Evolutionary conservation across 78 protist species (phyloP), one percentile per base, ranked within the genome.

Genomic region (Capsaspora owczarzaki): DNA sequence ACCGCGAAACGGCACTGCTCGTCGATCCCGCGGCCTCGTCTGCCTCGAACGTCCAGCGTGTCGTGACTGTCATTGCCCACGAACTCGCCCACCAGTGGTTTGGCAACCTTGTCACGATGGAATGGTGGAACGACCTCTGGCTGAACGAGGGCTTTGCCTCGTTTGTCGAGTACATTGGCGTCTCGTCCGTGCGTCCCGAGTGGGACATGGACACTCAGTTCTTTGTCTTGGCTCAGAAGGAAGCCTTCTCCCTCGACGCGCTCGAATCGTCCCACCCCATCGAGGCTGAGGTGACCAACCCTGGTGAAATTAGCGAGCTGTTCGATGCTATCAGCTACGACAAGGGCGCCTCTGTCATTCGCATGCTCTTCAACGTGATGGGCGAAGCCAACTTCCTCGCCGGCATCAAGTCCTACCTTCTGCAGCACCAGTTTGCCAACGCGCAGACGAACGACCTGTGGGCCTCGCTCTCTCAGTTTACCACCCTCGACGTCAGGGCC

Each of bases 101-200:
- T 76, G 98, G 98, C 46, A 95, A 95, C 69, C 87, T 93, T 60
- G 94, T 90, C 25, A 93, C 97, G 25, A 89, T 92, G 94, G 91
- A 86, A 6, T 93, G 95, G 96, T 95, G 96, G 98, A 66, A 43
- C 37, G 86, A 87, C 53, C 82, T 95, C 25, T 95, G 95, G 95
- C 86, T 91, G 44, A 91, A 88, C 75, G 94, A 91, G 61, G 85
- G 86, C 47, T 89, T 86, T 60, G 95, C 95, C 20, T 47, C 85
- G 33, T 79, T 1, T 19, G 8, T 84, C 33, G 90, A 80, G 61
- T 72, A 83, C 84, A 0, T 49, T 3, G 89, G 80, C 33, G 49
- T 53, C 46, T 86, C 68, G 60, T 23, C 16, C n/a, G 31, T 86
- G 29, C 47, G 33, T 16, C 93, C 91, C 25, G 91, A 94, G 46